Base-by-base conservation (phyloP, 371 early-diverging fungal genomes). In the Haplosporangium sp. region DNA sequence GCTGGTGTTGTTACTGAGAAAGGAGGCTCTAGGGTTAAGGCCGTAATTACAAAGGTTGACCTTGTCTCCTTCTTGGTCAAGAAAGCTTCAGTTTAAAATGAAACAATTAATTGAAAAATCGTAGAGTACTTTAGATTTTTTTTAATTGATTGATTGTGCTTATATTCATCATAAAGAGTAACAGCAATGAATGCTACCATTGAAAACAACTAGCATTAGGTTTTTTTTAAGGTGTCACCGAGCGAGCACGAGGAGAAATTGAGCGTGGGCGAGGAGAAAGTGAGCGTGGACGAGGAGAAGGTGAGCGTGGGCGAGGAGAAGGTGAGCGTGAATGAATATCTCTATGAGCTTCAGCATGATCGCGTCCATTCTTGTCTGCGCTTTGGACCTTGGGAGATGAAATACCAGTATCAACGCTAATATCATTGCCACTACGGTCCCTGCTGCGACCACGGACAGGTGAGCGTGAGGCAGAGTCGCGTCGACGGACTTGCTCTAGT, bases 11-110 rank as follows among this genome's bases (percentile, higher is more conserved):
- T 98, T 27, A 98, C 98, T 3, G 94, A 94, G 70, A 77, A 77
- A 19, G 86, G 90, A 66, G 85, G 87, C 61, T 84, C 88, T 57
- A 88, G 89, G 77, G 92, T 95, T 27, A 89, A 91, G 82, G 94
- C 94, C 65, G 94, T 97, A 19, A 91, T 96, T 40, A 97, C 97
- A 73, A 96, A 96, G 84, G 93, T 96, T 55, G 98, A 97, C 83
- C 85, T 97, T 59, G 88, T 97, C 37, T 86, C 92, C n/a, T 94
- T 87, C 71, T 85, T 97, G 70, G 92, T 94, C 58, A 88, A 88
- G 75, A 85, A 86, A 52, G 53, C 71, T n/a, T 63, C 74, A 13
- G 65, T 59, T 11, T 81, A 62, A 66, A 27, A 27, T 27, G 27
- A 27, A 27, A 27, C 27, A 10, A 13, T 50, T 50, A 3, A 15